A percentile compares a stretch with the other conserved stretches of the same genome.
phyloP scores from a whole-genome alignment of 2,329 filamentous ascomycete species.

The Ophiostoma montium region DNA sequence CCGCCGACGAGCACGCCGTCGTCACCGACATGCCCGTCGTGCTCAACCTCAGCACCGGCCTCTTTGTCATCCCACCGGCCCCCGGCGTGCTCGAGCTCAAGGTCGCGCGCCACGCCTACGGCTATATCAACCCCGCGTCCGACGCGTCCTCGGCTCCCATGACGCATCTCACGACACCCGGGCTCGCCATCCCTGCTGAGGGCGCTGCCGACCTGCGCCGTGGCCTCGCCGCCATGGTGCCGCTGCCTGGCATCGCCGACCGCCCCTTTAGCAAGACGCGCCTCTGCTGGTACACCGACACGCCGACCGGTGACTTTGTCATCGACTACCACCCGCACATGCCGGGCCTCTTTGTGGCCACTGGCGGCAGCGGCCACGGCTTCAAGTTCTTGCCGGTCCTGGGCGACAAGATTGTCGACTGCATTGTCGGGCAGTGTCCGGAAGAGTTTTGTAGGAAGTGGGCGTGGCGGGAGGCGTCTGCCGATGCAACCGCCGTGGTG shows the following conservation, averaged over 20 bases:
- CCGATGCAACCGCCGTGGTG: constrained; percentile 24
- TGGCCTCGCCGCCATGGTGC: constrained; percentile 47
- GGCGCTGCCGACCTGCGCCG: constrained; percentile 46
- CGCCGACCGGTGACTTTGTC: constrained; percentile 55
- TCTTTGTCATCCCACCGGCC: constrained; percentile 61
- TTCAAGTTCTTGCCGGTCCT: constrained; percentile 58
- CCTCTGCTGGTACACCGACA: constrained; percentile 67
- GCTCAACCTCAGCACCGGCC: constrained; percentile 54
- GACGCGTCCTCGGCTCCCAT: constrained; percentile 22
- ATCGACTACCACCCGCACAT: constrained; percentile 53
- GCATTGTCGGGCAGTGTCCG: constrained; percentile 31
- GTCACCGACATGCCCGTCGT: constrained; percentile 56
- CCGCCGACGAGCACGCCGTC: constrained; percentile 44
- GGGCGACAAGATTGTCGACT: constrained; percentile 46
- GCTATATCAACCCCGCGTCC: constrained; percentile 42
- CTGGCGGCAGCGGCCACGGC: constrained; percentile 49
- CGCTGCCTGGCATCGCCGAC: constrained; percentile 37
- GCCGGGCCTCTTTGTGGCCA: constrained; percentile 44
- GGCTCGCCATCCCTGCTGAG: constrained; percentile 40
- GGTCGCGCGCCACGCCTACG: constrained; percentile 54
- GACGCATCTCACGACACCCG: constrained; percentile 35
- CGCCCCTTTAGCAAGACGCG: constrained; percentile 48
- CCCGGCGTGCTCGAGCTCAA: constrained; percentile 42
- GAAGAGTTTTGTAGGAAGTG: constrained; percentile 41
- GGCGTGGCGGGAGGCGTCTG: constrained; percentile 45